Conservation (phyloP, 352 stramenopile genomes). For the Phytophthora chlamydospora region DNA sequence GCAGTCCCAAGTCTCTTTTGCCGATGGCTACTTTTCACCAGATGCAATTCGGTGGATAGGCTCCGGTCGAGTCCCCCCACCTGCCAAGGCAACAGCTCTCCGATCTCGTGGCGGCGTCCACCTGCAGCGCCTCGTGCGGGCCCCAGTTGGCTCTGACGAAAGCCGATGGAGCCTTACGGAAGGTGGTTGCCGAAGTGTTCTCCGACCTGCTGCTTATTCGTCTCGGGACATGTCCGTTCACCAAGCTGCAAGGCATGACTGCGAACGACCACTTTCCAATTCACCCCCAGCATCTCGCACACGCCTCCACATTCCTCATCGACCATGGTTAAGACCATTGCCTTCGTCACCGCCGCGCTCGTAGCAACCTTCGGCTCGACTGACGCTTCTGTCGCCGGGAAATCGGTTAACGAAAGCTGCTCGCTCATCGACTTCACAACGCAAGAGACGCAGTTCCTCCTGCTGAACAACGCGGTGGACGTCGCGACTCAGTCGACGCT, state of each 20-base stretch:
- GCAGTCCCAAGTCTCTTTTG: no score
- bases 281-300: slow-evolving; percentile 6
- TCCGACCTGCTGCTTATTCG: not conserved
- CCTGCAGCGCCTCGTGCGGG: not conserved
- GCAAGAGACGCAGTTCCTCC: slow-evolving; percentile 41
- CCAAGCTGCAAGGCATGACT: not conserved
- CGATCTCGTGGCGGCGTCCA: slow-evolving; percentile 18
- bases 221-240: slow-evolving; percentile 1
- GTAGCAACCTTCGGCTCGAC: not conserved
- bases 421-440: slow-evolving; percentile 46
- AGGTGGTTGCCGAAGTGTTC: not conserved
- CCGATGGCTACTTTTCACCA: not conserved
- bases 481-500: slow-evolving; percentile 23
- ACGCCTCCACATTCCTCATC: not conserved
- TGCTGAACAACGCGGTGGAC: slow-evolving; percentile 51
- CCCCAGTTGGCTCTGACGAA: slow-evolving; percentile 18
- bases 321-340: slow-evolving; percentile 16
- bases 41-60: slow-evolving; percentile 6
- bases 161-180: slow-evolving; percentile 11
- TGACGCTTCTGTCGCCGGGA: slow-evolving; percentile 1
- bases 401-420: slow-evolving; percentile 32
- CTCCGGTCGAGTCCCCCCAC: not conserved
- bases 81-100: slow-evolving; percentile 12
- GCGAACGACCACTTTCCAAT: slow-evolving; percentile 20
- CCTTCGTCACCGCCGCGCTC: not conserved